A percentile compares a stretch with the other conserved stretches of the same genome.
phyloP scores from a whole-genome alignment of 1,139 yeast species.

The Geotrichum aggregatum region DNA sequence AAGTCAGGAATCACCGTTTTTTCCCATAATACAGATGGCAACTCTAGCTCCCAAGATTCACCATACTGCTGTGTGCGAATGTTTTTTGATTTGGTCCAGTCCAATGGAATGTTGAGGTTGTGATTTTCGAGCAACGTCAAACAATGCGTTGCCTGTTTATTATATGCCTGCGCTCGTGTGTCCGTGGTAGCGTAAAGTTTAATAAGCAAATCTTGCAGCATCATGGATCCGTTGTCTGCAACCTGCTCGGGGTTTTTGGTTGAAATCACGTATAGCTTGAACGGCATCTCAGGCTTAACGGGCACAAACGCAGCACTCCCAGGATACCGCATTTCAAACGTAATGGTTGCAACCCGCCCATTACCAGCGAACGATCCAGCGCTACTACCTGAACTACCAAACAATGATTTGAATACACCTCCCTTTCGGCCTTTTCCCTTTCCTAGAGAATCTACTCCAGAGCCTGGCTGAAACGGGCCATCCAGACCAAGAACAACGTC shows the following conservation, averaged over 20 bases:
- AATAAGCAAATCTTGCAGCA: slow-evolving; percentile 28
- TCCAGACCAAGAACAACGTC: slow-evolving; percentile 19
- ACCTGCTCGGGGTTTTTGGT: slow-evolving; percentile 23
- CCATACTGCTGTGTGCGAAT: slow-evolving; percentile 3
- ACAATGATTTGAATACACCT: slow-evolving; percentile 11
- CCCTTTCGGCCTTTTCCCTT: slow-evolving; percentile 9
- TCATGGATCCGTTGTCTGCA: slow-evolving; percentile 16
- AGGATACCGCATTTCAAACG: slow-evolving; percentile 33
- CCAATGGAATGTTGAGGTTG: slow-evolving; percentile 9
- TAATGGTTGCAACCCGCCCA: slow-evolving; percentile 20
- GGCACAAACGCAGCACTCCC: slow-evolving; percentile 29
- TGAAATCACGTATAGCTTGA: slow-evolving; percentile 28
- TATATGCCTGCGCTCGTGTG: slow-evolving; percentile 31
- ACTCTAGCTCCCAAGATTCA: slow-evolving; percentile 24
- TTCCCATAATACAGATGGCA: slow-evolving; percentile 26
- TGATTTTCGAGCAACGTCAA: slow-evolving; percentile 9
- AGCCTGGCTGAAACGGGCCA: background rate
- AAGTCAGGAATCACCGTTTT: slow-evolving; percentile 49
- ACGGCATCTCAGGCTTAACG: slow-evolving; percentile 26
- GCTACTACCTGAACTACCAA: background rate
- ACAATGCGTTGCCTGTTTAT: slow-evolving; percentile 19
- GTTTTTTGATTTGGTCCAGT: slow-evolving; percentile 19
- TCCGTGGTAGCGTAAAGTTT: slow-evolving; percentile 31
- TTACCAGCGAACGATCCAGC: slow-evolving; percentile 2
- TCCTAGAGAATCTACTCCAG: slow-evolving; percentile 19